Evolutionary conservation across 495 filamentous ascomycete species (phyloP).

Genomic region (Lophiostoma macrostomum): DNA sequence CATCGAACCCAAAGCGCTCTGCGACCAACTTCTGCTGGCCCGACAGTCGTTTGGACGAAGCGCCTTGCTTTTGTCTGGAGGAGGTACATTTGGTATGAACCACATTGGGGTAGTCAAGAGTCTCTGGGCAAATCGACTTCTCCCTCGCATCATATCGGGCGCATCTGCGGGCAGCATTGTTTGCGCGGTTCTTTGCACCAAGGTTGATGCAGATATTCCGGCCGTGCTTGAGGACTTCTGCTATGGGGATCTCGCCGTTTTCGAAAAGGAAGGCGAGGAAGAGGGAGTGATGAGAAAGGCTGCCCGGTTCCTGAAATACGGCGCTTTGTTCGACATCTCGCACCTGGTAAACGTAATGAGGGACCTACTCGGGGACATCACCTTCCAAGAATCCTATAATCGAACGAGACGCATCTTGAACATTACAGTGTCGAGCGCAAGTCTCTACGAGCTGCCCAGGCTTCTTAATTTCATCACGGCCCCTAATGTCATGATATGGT

Average conservation of each 20-base stretch:
- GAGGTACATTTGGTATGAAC: constrained; percentile 92
- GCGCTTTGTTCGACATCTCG: constrained; percentile 77
- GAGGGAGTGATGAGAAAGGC: constrained; percentile 66
- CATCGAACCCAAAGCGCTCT: constrained; percentile 61
- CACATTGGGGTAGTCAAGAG: constrained; percentile 93
- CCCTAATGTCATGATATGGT: constrained; percentile 94
- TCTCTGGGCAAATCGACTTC: constrained; percentile 67
- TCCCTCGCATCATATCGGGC: constrained; percentile 90
- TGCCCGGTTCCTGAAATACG: constrained; percentile 74
- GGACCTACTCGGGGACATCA: constrained; percentile 75
- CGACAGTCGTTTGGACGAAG: constrained; percentile 87
- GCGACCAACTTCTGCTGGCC: constrained; percentile 71
- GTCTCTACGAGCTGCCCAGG: constrained; percentile 79
- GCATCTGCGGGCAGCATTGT: constrained; percentile 95
- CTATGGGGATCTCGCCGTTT: constrained; percentile 79
- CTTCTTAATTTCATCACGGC: constrained; percentile 91
- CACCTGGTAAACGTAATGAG: constrained; percentile 80
- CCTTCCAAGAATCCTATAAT: constrained; percentile 94
- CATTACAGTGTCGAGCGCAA: constrained; percentile 84
- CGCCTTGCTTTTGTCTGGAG: constrained; percentile 82
- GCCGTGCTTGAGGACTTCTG: constrained; percentile 68
- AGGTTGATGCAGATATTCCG: constrained; percentile 81
- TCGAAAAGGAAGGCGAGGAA: constrained; percentile 67
- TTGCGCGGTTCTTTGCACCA: constrained; percentile 77
- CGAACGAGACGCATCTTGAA: constrained; percentile 85